These are phyloP conservation scores for Ogataea hybrid DNA, from an alignment of 1,139 yeast species.

Conservation along the genomic window DNA sequence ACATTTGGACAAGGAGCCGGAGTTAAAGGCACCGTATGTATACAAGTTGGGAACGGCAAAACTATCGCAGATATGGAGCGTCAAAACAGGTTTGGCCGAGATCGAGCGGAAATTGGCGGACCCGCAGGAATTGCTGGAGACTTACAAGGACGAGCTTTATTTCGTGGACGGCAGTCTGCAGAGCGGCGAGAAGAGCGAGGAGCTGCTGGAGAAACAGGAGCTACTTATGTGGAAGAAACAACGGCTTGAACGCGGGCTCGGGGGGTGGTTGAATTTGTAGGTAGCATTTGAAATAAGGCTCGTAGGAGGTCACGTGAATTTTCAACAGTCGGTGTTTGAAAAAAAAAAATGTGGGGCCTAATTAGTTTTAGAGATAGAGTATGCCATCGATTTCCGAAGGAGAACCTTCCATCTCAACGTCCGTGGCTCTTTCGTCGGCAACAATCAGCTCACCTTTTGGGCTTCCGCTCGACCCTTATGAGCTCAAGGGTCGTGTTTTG, in stretches of 20 bases:
- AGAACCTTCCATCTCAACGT: slow-evolving; percentile 22
- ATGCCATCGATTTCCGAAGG: slow-evolving; percentile 27
- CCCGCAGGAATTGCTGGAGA: slow-evolving; percentile 19
- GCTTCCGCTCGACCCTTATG: slow-evolving; percentile 53
- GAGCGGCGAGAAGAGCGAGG: slow-evolving; percentile 7
- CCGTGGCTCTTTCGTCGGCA: slow-evolving; percentile 35
- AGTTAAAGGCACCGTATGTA: slow-evolving; percentile 21
- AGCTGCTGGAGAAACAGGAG: slow-evolving; percentile 3
- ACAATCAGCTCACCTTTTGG: slow-evolving; percentile 53
- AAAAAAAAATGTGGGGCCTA: slow-evolving; percentile 4
- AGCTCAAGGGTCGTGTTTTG: slow-evolving; percentile 49
- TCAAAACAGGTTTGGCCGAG: slow-evolving; percentile 22
- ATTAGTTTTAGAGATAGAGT: neutral
- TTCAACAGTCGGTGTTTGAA: slow-evolving; percentile 4
- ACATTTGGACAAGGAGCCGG: slow-evolving; percentile 11
- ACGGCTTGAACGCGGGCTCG: slow-evolving; percentile 7
- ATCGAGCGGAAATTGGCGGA: slow-evolving; percentile 14
- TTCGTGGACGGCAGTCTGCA: slow-evolving; percentile 21
- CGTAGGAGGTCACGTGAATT: slow-evolving; percentile 8
- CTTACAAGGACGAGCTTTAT: slow-evolving; percentile 29
- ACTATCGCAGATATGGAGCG: slow-evolving; percentile 28
- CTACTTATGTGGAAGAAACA: slow-evolving; percentile 9
- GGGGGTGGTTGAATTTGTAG: slow-evolving; percentile 6
- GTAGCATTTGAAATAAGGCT: neutral
- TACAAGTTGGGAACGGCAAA: slow-evolving; percentile 28